A percentile compares a stretch with the other conserved stretches of the same genome.
Evolutionary conservation across 2,329 filamentous ascomycete genomes (phyloP).

Genomic region (Daldinia eschscholtzii): DNA sequence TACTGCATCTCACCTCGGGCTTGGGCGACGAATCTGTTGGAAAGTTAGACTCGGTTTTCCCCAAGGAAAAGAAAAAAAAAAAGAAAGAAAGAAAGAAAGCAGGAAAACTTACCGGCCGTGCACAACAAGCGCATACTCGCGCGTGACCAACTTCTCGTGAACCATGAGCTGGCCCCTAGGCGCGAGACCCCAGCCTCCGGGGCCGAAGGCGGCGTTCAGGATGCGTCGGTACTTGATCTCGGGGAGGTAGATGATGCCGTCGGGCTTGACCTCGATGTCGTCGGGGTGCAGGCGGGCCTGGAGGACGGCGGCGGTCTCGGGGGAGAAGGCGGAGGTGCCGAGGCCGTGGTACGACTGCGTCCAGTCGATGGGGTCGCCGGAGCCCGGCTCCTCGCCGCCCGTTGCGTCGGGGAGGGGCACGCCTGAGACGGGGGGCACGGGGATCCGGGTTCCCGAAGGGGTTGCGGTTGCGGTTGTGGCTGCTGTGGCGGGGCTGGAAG

Average conservation of each 20-base stretch:
- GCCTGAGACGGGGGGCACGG: slow-evolving; percentile 49
- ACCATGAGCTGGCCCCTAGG: slow-evolving; percentile 88
- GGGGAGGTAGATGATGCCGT: slow-evolving; percentile 94
- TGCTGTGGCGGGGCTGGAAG: slow-evolving; percentile 18
- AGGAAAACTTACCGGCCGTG: slow-evolving; percentile 78
- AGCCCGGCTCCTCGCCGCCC: slow-evolving; percentile 8
- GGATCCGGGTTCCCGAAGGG: slow-evolving; percentile 33
- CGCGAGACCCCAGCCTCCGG: slow-evolving; percentile 94
- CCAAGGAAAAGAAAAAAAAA: background rate
- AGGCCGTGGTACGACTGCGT: slow-evolving; percentile 85
- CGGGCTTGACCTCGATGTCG: slow-evolving; percentile 97
- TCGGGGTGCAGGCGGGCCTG: slow-evolving; percentile 74
- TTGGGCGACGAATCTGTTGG: slow-evolving; percentile 83
- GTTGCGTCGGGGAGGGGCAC: slow-evolving; percentile 49
- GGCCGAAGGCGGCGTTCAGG: slow-evolving; percentile 90
- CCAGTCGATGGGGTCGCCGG: slow-evolving; percentile 73
- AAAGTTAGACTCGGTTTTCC: slow-evolving; percentile 18
- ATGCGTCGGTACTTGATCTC: slow-evolving; percentile 98
- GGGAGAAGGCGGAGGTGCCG: slow-evolving; percentile 75
- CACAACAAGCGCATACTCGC: slow-evolving; percentile 92
- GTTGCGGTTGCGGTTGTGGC: slow-evolving; percentile 8
- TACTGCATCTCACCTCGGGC: slow-evolving; percentile 95
- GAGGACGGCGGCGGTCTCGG: slow-evolving; percentile 76
- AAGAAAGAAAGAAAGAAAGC: slow-evolving; percentile 3
- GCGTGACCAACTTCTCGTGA: slow-evolving; percentile 82